A percentile compares a stretch with the other conserved stretches of the same genome.
phyloP scores from a whole-genome alignment of 768 basidiomycete species.

The Artomyces pyxidatus region DNA sequence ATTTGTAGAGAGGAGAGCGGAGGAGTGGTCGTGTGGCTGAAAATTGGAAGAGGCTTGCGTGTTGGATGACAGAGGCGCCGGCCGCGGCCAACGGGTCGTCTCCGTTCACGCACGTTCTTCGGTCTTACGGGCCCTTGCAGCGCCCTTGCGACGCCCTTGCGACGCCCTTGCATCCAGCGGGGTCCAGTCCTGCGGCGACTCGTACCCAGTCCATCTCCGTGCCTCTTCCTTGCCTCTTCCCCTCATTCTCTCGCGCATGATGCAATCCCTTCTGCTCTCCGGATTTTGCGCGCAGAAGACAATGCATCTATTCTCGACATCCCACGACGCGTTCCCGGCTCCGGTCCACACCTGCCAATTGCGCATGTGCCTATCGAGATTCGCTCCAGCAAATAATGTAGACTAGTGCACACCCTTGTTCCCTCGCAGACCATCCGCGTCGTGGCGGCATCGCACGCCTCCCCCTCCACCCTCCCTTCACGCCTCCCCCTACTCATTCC shows the following conservation, averaged over 20 bases:
- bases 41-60: conserved; percentile 23
- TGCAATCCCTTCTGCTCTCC: too few species aligned
- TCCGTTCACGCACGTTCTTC: conserved; percentile 31
- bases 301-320: too few species aligned
- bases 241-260: too few species aligned
- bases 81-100: conserved; percentile 21
- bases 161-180: conserved; percentile 20
- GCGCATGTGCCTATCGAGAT: conserved; percentile 3
- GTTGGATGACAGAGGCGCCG: conserved; percentile 17
- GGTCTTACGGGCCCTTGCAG: conserved; percentile 21
- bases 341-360: background rate
- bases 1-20: background rate
- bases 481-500: conserved; percentile 58
- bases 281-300: background rate
- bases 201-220: background rate
- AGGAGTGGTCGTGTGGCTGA: conserved; percentile 28
- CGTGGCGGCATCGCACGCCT: conserved; percentile 8
- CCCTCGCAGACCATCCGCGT: conserved; percentile 1
- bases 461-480: conserved; percentile 7
- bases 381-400: background rate
- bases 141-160: conserved; percentile 25
- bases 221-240: background rate
- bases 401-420: conserved; percentile 1
- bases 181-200: background rate
- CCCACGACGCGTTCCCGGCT: background rate